Conservation (phyloP, 208 protist genomes). For the Lotmaria passim region DNA sequence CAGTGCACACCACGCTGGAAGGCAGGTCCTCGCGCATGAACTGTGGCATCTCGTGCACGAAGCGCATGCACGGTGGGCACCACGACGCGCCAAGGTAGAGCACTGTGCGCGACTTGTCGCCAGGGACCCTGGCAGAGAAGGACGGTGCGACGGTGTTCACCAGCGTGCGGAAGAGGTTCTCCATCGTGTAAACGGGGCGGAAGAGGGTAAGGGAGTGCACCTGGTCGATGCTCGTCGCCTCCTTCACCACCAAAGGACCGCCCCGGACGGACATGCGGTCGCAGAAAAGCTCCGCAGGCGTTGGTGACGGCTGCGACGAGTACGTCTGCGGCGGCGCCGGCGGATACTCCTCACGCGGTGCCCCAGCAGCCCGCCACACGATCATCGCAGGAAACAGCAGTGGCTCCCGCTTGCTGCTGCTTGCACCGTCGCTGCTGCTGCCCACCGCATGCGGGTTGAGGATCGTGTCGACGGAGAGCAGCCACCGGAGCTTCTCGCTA, state of each 20-base stretch:
- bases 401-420: conserved; percentile 25
- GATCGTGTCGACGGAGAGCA: conserved; percentile 54
- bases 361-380: conserved; percentile 41
- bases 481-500: conserved; percentile 33
- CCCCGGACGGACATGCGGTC: conserved; percentile 43
- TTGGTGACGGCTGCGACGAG: conserved; percentile 28
- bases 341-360: conserved; percentile 46
- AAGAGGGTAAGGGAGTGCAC: conserved; percentile 72
- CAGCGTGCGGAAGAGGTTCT: conserved; percentile 60
- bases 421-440: conserved; percentile 17
- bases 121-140: conserved; percentile 8
- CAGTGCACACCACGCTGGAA: conserved; percentile 37
- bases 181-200: conserved; percentile 68
- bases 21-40: conserved; percentile 57
- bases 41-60: conserved; percentile 58
- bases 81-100: conserved; percentile 84
- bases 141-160: conserved; percentile 28
- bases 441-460: conserved; percentile 33
- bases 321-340: conserved; percentile 36
- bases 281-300: conserved; percentile 35
- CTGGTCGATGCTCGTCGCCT: conserved; percentile 58
- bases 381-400: conserved; percentile 46
- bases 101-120: conserved; percentile 41
- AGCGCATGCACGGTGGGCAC: conserved; percentile 88
- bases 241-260: conserved; percentile 72